Base-by-base conservation (phyloP, 345 rosid species). In the Cardamine chenopodiifolia region DNA sequence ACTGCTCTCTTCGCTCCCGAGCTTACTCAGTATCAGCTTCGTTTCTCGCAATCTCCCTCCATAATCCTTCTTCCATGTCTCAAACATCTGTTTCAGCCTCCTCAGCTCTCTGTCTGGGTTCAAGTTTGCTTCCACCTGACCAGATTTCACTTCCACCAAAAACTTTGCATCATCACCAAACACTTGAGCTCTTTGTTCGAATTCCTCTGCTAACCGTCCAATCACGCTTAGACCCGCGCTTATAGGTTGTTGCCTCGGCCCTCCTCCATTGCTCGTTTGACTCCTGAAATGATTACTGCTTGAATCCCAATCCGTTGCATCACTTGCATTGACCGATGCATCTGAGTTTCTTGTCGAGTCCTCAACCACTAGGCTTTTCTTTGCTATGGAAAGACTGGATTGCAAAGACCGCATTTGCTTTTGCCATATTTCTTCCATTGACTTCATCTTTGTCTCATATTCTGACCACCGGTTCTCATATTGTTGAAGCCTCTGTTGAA, bases 381-480 rank as follows among this genome's bases (percentile, higher is more conserved):
- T 95, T 65, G 98, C 99, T 58, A 95, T 95, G 29, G 99, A 95
- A 37, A 95, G 94, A 55, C 98, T 92, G 20, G 98, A 95, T 55
- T 95, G 98, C 48, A 95, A 82, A 1, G 99, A 95, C 73, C 98
- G 77, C 99, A 92, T 95, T 84, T 95, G 98, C 76, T 95, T 95
- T 73, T 95, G 99, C 98, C 99, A 92, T 70, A 92, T 89, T 77
- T 95, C 98, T 78, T 92, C 99, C 99, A 95, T 95, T 65, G 99
- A 95, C 78, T 92, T 95, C 99, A 95, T 92, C 81, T 92, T 95
- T 48, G 85, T 75, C 82, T 95, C 98, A 35, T 92, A 92, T 62
- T 95, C 99, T 18, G 93, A 90, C 99, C 99, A 95, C 39, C 98
- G 93, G 79, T 81, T 89, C 78, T 95, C 98, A 26, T 95, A 92